phyloP scores from a whole-genome alignment of 208 protist genomes.

The Acanthamoeba healyi region DNA sequence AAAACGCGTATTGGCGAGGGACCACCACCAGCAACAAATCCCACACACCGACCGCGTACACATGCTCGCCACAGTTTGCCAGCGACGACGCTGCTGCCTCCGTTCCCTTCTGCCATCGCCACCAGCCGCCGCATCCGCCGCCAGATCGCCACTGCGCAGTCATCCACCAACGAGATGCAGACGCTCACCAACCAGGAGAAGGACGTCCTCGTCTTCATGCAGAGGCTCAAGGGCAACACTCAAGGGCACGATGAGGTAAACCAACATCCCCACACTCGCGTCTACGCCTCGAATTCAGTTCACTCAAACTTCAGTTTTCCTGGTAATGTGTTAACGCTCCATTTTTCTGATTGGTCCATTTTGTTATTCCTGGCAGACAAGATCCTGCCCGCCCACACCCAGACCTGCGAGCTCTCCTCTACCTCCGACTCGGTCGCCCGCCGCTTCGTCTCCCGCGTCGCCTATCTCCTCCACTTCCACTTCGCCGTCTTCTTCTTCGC shows the following conservation, averaged over 20 bases:
- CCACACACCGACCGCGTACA: neutral
- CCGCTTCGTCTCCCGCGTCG: neutral
- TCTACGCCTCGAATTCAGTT: neutral
- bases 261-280: neutral
- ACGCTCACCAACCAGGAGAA: slow-evolving; percentile 1
- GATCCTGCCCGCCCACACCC: neutral
- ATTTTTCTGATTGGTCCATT: neutral
- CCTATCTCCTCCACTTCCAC: neutral
- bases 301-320: neutral
- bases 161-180: neutral
- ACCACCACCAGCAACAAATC: too few species aligned
- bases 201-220: slow-evolving; percentile 24
- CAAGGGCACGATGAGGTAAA: neutral
- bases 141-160: neutral
- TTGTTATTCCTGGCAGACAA: neutral
- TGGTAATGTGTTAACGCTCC: neutral
- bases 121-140: neutral
- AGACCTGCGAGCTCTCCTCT: neutral
- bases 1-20: too few species aligned
- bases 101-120: neutral
- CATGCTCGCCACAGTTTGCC: too few species aligned
- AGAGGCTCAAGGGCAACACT: neutral
- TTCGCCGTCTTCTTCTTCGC: neutral
- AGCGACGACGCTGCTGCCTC: neutral
- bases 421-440: neutral